Percentiles rank a stretch among this genome's conserved stretches.
These are phyloP conservation scores for Penicillium italicum DNA, from an alignment of 2,329 filamentous ascomycete genomes.

Conservation along the genomic window DNA sequence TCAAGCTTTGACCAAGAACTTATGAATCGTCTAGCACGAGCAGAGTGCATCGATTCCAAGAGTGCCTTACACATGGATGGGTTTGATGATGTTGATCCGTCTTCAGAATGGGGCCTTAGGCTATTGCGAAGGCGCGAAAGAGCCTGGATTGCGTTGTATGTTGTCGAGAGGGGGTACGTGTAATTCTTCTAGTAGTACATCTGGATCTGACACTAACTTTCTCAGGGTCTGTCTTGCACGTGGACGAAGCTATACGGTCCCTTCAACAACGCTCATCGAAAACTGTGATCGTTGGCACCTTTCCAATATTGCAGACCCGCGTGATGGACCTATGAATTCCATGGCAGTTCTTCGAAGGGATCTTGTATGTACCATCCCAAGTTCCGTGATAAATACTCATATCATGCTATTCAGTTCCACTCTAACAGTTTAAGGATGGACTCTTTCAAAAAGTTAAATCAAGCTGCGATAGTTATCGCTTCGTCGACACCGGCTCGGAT, in stretches of 20 bases:
- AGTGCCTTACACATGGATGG: constrained; percentile 66
- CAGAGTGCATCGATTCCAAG: constrained; percentile 65
- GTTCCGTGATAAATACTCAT: neutral
- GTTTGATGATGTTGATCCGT: constrained; percentile 60
- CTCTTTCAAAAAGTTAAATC: constrained; percentile 33
- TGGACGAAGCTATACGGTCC: constrained; percentile 65
- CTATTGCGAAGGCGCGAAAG: constrained; percentile 64
- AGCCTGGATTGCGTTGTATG: constrained; percentile 68
- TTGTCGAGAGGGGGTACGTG: constrained; percentile 62
- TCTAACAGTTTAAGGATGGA: constrained; percentile 27
- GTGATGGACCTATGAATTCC: constrained; percentile 68
- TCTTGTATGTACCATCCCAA: constrained; percentile 47
- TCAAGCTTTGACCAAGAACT: constrained; percentile 47
- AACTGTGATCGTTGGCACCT: constrained; percentile 68
- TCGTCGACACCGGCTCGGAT: constrained; percentile 30
- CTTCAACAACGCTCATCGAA: constrained; percentile 62
- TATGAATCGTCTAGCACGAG: constrained; percentile 53
- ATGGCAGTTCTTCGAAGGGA: constrained; percentile 68
- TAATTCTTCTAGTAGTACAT: neutral
- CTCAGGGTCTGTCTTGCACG: constrained; percentile 63
- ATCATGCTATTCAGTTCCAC: neutral
- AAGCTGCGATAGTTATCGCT: constrained; percentile 38
- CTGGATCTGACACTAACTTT: neutral
- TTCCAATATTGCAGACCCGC: constrained; percentile 59
- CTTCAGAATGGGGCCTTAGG: constrained; percentile 58